These are phyloP conservation scores for Yamadazyma siamensis DNA, from an alignment of 1,139 yeast genomes.

Conservation along the genomic window DNA sequence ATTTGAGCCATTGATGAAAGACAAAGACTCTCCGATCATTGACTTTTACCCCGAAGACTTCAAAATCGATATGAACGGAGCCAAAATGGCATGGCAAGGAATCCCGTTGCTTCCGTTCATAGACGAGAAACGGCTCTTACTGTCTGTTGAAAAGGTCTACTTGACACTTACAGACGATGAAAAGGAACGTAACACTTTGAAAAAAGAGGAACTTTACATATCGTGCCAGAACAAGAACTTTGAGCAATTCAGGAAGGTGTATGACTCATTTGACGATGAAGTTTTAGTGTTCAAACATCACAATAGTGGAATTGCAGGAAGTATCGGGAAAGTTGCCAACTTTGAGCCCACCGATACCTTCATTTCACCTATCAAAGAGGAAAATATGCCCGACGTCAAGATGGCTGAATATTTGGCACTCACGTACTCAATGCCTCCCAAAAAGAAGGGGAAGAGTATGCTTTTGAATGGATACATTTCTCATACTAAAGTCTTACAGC, in stretches of 20 bases:
- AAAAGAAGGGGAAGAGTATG: conserved; percentile 70
- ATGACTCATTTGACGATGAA: conserved; percentile 22
- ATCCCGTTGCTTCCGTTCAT: conserved; percentile 88
- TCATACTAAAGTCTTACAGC: conserved; percentile 56
- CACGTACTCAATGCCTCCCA: conserved; percentile 55
- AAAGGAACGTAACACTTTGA: conserved; percentile 61
- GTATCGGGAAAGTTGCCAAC: conserved; percentile 39
- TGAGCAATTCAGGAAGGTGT: conserved; percentile 31
- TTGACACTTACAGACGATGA: conserved; percentile 66
- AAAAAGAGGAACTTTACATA: conserved; percentile 57
- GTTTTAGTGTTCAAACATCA: conserved; percentile 40
- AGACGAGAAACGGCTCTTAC: conserved; percentile 71
- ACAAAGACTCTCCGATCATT: conserved; percentile 75
- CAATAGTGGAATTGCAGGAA: conserved; percentile 67
- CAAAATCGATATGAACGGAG: conserved; percentile 92
- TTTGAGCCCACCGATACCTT: conserved; percentile 49
- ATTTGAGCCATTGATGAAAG: conserved; percentile 80
- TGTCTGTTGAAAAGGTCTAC: conserved; percentile 66
- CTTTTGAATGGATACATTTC: conserved; percentile 75
- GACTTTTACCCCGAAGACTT: conserved; percentile 91
- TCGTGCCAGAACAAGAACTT: conserved; percentile 55
- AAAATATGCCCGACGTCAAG: conserved; percentile 55
- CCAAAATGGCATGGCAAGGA: conserved; percentile 94
- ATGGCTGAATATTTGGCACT: conserved; percentile 54
- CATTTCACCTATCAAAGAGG: conserved; percentile 59